These are phyloP conservation scores for Aquilaria malaccensis DNA, from an alignment of 345 rosid species.

Conservation along the genomic window DNA sequence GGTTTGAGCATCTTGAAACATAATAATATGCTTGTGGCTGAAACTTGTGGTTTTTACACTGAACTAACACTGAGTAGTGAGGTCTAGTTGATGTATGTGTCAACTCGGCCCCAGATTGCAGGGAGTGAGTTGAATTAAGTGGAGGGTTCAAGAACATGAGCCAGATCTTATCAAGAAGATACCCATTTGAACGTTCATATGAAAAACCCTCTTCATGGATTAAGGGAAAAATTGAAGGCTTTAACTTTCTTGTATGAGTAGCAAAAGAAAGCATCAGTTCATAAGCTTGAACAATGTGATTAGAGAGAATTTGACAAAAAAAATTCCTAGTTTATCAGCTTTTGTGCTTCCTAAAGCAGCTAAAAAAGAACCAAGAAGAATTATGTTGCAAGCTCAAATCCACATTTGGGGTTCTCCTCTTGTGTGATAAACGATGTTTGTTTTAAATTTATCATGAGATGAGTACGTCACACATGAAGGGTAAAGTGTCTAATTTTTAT, in stretches of 20 bases:
- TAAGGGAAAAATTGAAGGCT: slow-evolving; percentile 89
- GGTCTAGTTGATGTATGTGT: slow-evolving; percentile 47
- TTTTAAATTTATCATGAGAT: too few relatives aligned
- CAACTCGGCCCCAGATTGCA: slow-evolving; percentile 64
- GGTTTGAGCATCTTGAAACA: too few relatives aligned
- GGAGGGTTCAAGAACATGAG: slow-evolving; percentile 17
- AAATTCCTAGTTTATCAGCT: slow-evolving; percentile 28
- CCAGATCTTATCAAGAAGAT: slow-evolving; percentile 31
- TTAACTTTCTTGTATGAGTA: slow-evolving; percentile 83
- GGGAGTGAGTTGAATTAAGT: slow-evolving; percentile 18
- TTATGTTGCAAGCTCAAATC: slow-evolving; percentile 41
- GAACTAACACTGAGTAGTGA: too few relatives aligned
- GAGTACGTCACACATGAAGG: too few relatives aligned
- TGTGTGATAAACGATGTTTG: slow-evolving; percentile 36
- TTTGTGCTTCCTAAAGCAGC: slow-evolving; percentile 40
- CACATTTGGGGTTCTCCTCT: slow-evolving; percentile 43
- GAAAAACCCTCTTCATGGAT: slow-evolving; percentile 83
- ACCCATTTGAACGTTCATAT: slow-evolving; percentile 23
- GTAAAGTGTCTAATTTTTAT: too few relatives aligned
- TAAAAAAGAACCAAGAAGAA: slow-evolving; percentile 62
- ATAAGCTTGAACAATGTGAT: slow-evolving; percentile 25
- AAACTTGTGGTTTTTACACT: too few relatives aligned
- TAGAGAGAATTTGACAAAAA: slow-evolving; percentile 36
- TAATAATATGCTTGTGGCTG: too few relatives aligned
- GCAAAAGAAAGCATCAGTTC: slow-evolving; percentile 64